phyloP scores from a whole-genome alignment of 495 filamentous ascomycete genomes.

The Haplographium delicatum region DNA sequence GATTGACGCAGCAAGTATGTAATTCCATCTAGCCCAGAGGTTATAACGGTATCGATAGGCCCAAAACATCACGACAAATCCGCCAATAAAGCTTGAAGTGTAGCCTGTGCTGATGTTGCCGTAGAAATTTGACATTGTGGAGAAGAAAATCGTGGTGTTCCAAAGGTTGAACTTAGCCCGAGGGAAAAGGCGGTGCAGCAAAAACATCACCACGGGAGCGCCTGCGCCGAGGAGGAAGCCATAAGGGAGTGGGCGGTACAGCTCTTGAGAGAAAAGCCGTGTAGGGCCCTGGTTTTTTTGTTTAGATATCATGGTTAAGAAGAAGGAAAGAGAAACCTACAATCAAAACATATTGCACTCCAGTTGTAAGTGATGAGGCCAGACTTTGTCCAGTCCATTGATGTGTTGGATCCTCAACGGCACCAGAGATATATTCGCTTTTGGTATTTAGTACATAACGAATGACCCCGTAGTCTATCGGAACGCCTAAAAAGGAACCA shows the following conservation, averaged over 20 bases:
- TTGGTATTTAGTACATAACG: slow-evolving; percentile 44
- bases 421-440: slow-evolving; percentile 46
- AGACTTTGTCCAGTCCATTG: slow-evolving; percentile 54
- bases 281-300: slow-evolving; percentile 38
- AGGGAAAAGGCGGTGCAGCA: slow-evolving; percentile 47
- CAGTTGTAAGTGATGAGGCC: slow-evolving; percentile 40
- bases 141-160: slow-evolving; percentile 54
- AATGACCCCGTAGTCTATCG: slow-evolving; percentile 42
- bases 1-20: slow-evolving; percentile 49
- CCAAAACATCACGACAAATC: slow-evolving; percentile 51
- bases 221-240: slow-evolving; percentile 50
- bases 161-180: slow-evolving; percentile 45
- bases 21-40: slow-evolving; percentile 53
- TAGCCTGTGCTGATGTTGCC: slow-evolving; percentile 49
- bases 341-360: slow-evolving; percentile 52
- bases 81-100: slow-evolving; percentile 50
- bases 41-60: slow-evolving; percentile 46
- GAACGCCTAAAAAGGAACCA: slow-evolving; percentile 42
- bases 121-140: slow-evolving; percentile 37
- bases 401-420: slow-evolving; percentile 44
- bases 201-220: slow-evolving; percentile 41
- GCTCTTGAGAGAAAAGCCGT: slow-evolving; percentile 43
- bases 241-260: slow-evolving; percentile 46
- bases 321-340: slow-evolving; percentile 19
- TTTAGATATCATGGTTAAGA: background rate